Percentiles rank a stretch among this genome's conserved stretches.
Conservation (phyloP, 148 eudicot species). For the Heliosperma pusillum region DNA sequence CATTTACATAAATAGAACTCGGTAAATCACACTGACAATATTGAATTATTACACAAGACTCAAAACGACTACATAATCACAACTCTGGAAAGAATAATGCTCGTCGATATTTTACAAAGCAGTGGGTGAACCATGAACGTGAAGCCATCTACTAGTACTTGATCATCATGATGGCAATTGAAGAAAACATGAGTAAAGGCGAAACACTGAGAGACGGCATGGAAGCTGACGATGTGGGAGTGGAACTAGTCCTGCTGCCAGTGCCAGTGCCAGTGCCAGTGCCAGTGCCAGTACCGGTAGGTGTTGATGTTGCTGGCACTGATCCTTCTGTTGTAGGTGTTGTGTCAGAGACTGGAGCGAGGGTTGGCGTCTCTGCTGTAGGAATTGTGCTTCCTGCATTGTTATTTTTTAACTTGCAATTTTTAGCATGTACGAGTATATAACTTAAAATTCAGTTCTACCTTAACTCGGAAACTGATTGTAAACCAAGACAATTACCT, state of each 20-base stretch:
- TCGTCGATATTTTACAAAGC: slow-evolving; percentile 19
- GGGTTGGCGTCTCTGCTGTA: slow-evolving; percentile 35
- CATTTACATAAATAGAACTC: slow-evolving; percentile 12
- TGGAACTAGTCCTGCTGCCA: slow-evolving; percentile 30
- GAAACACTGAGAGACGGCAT: slow-evolving; percentile 29
- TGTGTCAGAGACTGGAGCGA: slow-evolving; percentile 41
- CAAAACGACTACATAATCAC: background rate
- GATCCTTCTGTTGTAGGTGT: slow-evolving; percentile 34
- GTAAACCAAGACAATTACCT: slow-evolving; percentile 23
- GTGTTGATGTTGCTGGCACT: slow-evolving; percentile 37
- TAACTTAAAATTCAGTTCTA: background rate
- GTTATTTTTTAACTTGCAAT: background rate
- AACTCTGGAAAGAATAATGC: slow-evolving; percentile 26
- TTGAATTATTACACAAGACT: background rate
- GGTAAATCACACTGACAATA: slow-evolving; percentile 9
- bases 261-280: slow-evolving; percentile 32
- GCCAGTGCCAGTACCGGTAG: slow-evolving; percentile 35
- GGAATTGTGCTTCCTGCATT: slow-evolving; percentile 34
- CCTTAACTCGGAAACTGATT: no score
- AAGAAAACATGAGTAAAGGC: slow-evolving; percentile 31
- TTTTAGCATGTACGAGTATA: background rate
- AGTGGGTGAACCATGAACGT: background rate
- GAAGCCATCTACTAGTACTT: slow-evolving; percentile 27
- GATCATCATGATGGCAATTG: slow-evolving; percentile 30
- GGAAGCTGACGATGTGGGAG: slow-evolving; percentile 46